These are phyloP conservation scores for Plasmodium relictum DNA, from an alignment of 169 alveolate genomes.

Conservation along the genomic window DNA sequence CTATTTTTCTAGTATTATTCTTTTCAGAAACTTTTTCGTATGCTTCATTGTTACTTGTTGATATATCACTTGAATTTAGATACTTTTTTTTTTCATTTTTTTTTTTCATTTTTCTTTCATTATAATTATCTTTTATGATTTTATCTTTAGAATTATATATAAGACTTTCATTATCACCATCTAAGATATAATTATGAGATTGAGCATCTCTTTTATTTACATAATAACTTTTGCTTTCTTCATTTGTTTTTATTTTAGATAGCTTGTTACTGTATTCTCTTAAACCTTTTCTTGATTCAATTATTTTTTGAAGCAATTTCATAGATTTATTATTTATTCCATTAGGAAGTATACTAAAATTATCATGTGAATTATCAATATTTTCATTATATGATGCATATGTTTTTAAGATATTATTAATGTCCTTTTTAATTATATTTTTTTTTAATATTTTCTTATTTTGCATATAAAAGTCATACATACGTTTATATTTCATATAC, in stretches of 20 bases:
- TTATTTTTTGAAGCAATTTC: background rate
- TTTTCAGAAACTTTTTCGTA: background rate
- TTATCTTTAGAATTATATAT: background rate
- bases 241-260: background rate
- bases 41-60: background rate
- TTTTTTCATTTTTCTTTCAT: background rate
- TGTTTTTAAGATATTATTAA: constrained; percentile 27
- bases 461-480: constrained; percentile 59
- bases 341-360: background rate
- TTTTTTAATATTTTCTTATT: constrained; percentile 18
- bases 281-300: background rate
- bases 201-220: background rate
- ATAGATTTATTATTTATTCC: background rate
- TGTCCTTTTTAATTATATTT: constrained; percentile 23
- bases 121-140: background rate
- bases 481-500: constrained; percentile 44
- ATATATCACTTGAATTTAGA: constrained; percentile 2
- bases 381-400: constrained; percentile 9
- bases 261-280: background rate
- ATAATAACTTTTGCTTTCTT: background rate
- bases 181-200: background rate
- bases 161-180: background rate
- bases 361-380: background rate
- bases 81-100: background rate
- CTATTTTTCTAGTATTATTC: background rate